Evolutionary conservation across 352 stramenopile species (phyloP).

Genomic region (Ochromonadaceae sp.): DNA sequence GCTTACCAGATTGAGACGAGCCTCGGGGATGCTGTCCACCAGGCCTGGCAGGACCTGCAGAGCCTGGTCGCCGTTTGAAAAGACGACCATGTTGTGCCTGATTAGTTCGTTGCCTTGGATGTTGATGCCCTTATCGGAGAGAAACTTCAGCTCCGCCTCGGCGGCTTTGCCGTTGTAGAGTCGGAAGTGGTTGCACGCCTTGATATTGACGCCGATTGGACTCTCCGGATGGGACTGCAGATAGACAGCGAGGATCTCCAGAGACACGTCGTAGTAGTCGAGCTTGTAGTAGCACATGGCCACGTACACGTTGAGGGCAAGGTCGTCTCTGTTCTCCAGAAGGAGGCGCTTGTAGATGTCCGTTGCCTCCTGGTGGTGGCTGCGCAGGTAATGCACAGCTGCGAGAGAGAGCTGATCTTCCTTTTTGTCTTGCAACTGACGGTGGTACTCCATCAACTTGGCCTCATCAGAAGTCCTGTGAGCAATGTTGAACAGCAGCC

Average conservation of each 20-base stretch:
- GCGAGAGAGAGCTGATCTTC: slow-evolving; percentile 86
- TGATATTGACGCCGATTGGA: slow-evolving; percentile 81
- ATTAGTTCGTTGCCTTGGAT: slow-evolving; percentile 75
- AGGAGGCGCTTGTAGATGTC: slow-evolving; percentile 90
- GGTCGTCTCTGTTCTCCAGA: slow-evolving; percentile 80
- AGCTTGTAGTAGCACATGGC: slow-evolving; percentile 97
- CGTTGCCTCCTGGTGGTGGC: slow-evolving; percentile 78
- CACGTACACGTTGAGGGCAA: slow-evolving; percentile 93
- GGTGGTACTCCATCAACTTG: slow-evolving; percentile 81
- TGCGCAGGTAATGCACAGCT: slow-evolving; percentile 82
- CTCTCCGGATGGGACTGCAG: slow-evolving; percentile 64
- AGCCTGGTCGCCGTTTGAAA: slow-evolving; percentile 77
- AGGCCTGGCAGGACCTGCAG: slow-evolving; percentile 72
- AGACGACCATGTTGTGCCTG: slow-evolving; percentile 86
- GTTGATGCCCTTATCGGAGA: slow-evolving; percentile 11
- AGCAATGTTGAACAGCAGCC: slow-evolving; percentile 81
- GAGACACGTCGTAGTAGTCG: slow-evolving; percentile 87
- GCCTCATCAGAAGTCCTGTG: slow-evolving; percentile 75
- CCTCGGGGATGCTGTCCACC: slow-evolving; percentile 75
- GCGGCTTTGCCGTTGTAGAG: slow-evolving; percentile 87
- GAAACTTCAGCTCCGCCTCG: slow-evolving; percentile 75
- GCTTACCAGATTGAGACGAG: slow-evolving; percentile 82
- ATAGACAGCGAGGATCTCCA: slow-evolving; percentile 90
- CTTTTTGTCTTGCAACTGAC: slow-evolving; percentile 71
- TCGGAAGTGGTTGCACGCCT: slow-evolving; percentile 90